Percentiles rank a stretch among this genome's conserved stretches.
Conservation (phyloP, 2,329 filamentous ascomycete species). For the Sporothrix curviconia region DNA sequence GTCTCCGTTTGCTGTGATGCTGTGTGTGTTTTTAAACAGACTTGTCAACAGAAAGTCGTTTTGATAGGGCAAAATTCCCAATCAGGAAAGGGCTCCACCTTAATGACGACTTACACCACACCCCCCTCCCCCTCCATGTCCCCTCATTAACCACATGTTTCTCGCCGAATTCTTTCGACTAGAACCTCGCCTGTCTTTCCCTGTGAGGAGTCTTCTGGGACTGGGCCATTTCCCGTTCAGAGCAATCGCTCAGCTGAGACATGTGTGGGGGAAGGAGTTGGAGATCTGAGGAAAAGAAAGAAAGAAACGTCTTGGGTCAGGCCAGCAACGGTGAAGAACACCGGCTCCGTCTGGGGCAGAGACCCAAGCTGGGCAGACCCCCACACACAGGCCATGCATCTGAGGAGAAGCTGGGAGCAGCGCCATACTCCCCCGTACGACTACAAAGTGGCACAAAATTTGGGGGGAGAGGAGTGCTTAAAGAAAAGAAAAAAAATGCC, state of each 20-base stretch:
- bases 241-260: background rate
- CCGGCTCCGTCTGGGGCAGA: background rate
- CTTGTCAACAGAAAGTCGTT: background rate
- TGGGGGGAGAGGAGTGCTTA: background rate
- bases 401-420: no score
- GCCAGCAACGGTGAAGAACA: background rate
- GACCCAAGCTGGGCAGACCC: no score
- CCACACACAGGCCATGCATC: no score
- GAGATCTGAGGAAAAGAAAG: background rate
- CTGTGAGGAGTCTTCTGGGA: background rate
- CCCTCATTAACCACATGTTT: no score
- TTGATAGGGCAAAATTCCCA: background rate
- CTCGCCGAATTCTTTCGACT: background rate
- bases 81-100: background rate
- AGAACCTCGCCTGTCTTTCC: background rate
- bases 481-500: background rate
- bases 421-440: no score
- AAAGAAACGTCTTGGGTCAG: background rate
- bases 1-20: no score
- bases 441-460: no score
- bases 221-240: no score
- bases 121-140: background rate
- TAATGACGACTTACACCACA: slow-evolving; percentile 6
- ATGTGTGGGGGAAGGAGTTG: background rate
- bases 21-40: no score